Base-by-base conservation (phyloP, 345 rosid genomes). In the Excoecaria agallocha region DNA sequence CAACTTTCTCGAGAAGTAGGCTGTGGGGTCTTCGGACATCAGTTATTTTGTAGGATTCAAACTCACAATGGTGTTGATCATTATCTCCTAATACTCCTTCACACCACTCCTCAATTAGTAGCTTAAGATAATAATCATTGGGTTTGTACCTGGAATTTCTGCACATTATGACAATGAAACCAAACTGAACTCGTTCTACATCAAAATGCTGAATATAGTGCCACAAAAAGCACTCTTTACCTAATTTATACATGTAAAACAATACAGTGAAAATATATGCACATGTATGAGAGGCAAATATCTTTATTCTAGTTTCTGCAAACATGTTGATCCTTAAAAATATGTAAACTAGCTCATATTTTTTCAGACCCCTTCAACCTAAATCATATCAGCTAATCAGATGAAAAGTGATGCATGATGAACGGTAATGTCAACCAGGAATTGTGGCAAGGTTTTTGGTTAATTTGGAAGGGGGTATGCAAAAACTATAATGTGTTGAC, bases 61-160 rank as follows among this genome's bases (percentile, higher is more conserved):
- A 45, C 76, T 79, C 81, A 67, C 69, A 81, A 73, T 70, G 82
- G 74, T 77, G 80, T 61, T 68, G 83, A 79, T 75, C 17, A 66
- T 81, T 86, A 64, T 76, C 87, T 70, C 83, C 92, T 78, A 92
- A 84, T 72, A 90, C 94, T 74, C 94, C 98, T 90, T 94, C 99
- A 65, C 97, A 91, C 99, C 98, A 93, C 72, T 95, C 98, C 81
- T 93, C 98, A 37, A 93, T 91, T 78, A 91, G 88, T 76, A 81
- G 89, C 87, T 89, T 87, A 59, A 95, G 98, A 84, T 82, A 95
- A 77, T 80, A 79, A 81, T 94, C 98, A 68, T 89, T 92, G 71
- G 98, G 79, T 72, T 83, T 80, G 83, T 89, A 91, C 85, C 98
- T 94, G 90, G 78, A 78, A 76, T 69, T 56, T 59, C 51, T 67